Base-by-base conservation (phyloP, 208 protist species). In the Leishmania martiniquensis region DNA sequence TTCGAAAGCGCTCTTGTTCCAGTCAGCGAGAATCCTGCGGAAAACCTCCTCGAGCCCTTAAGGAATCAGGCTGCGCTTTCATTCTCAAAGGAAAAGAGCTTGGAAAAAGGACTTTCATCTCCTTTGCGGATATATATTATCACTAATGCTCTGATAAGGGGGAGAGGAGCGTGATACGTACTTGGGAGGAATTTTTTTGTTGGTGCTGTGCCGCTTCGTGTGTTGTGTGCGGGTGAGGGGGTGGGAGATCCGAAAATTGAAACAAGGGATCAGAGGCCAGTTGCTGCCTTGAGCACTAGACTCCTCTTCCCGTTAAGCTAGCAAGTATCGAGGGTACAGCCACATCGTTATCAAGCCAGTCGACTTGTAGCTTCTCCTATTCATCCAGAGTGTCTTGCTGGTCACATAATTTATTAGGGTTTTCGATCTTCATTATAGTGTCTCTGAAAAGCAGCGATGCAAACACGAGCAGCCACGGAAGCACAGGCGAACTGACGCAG, bases 1-100 rank as follows among this genome's bases (percentile, higher is more conserved):
- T 72, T 15, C 76, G 78, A 81, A 87, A 85, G 80, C 77, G 71
- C 52, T 54, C 12, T 32, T 74, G 22, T n/a, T 7, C 12, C 54
- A 76, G 25, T 66, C 25, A 5, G 13, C 59, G 52, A 62, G 25
- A 59, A n/a, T 7, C 32, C 52, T 52, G 51, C 29, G 17, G 37
- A 68, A 45, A 32, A 37, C 20, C 39, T 72, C 45, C n/a, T 54
- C 25, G 9, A 42, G 13, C 47, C 12, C 10, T 45, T 39, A 55
- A 55, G 22, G 44, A 12, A 29, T 37, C 4, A 72, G 45, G 10
- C 55, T 37, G 45, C 4, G 67, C 10, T 72, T 10, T 25, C 1
- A 34, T 29, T 15, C 29, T 5, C 17, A 39, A 57, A 20, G 9
- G 67, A 55, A 20, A 55, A 45, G 67, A 12, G 12, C 29, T 55